Percentiles rank a stretch among this genome's conserved stretches.
Conservation (phyloP, 2,329 filamentous ascomycete genomes). For the Talaromyces sp. region DNA sequence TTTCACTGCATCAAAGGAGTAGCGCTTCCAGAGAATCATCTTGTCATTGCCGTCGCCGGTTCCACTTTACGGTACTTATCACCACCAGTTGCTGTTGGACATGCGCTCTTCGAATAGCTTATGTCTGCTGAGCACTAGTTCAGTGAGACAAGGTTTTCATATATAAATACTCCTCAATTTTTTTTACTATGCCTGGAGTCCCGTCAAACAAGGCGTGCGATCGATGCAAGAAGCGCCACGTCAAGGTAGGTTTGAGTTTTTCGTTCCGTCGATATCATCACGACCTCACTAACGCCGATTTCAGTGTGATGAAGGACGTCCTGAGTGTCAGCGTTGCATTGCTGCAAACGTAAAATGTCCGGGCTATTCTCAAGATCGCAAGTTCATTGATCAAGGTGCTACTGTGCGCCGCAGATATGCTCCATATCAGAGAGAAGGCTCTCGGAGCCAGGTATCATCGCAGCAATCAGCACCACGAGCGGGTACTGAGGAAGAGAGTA, state of each 20-base stretch:
- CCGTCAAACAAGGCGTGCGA: slow-evolving; percentile 40
- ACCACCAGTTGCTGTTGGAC: background rate
- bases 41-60: background rate
- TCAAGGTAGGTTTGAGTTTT: slow-evolving; percentile 28
- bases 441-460: background rate
- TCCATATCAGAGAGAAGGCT: slow-evolving; percentile 31
- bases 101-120: background rate
- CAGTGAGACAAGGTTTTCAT: background rate
- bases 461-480: background rate
- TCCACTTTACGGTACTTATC: background rate
- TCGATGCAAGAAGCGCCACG: slow-evolving; percentile 38
- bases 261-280: background rate
- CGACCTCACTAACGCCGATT: background rate
- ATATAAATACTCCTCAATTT: background rate
- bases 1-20: background rate
- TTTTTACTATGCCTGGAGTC: slow-evolving; percentile 34
- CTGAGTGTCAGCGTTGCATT: slow-evolving; percentile 37
- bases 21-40: background rate
- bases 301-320: slow-evolving; percentile 41
- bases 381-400: slow-evolving; percentile 43
- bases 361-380: slow-evolving; percentile 43
- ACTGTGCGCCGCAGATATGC: slow-evolving; percentile 40
- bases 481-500: background rate
- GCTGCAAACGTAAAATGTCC: slow-evolving; percentile 38
- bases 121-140: background rate